phyloP scores from a whole-genome alignment of 306 rosid species.

The Pterocarpus santalinus region DNA sequence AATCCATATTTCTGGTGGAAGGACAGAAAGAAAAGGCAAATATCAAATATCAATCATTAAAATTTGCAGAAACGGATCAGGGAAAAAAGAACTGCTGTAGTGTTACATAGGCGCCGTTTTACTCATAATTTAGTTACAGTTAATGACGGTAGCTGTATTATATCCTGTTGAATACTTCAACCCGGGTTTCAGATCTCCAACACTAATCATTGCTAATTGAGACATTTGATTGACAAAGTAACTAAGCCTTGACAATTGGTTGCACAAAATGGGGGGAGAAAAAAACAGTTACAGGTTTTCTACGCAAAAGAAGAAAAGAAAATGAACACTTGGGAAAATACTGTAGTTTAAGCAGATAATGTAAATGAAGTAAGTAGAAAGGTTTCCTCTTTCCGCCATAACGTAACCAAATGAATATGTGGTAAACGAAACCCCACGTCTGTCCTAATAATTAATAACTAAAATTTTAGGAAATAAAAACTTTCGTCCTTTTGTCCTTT shows the following conservation, averaged over 20 bases:
- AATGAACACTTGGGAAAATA: background rate
- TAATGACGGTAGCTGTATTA: background rate
- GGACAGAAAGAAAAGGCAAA: background rate
- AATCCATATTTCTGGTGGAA: slow-evolving; percentile 20
- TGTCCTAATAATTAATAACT: slow-evolving; percentile 12
- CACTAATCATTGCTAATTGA: slow-evolving; percentile 31
- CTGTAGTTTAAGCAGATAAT: background rate
- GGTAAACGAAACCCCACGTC: slow-evolving; percentile 47
- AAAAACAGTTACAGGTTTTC: background rate
- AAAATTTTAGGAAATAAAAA: background rate
- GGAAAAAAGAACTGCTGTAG: no score
- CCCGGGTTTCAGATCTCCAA: slow-evolving; percentile 6
- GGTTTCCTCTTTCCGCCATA: slow-evolving; percentile 26
- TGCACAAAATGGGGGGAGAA: background rate
- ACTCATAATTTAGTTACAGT: no score
- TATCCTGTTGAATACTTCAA: background rate
- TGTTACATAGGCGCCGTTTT: no score
- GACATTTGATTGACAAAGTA: slow-evolving; percentile 10
- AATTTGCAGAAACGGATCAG: no score
- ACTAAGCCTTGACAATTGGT: background rate
- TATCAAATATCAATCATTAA: background rate
- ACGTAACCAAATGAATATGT: slow-evolving; percentile 34
- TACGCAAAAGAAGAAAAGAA: background rate
- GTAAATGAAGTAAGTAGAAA: slow-evolving; percentile 24
- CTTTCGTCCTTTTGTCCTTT: background rate